Percentiles rank a stretch among this genome's conserved stretches.
phyloP scores from a whole-genome alignment of 345 rosid genomes.

The Salix arbutifolia region DNA sequence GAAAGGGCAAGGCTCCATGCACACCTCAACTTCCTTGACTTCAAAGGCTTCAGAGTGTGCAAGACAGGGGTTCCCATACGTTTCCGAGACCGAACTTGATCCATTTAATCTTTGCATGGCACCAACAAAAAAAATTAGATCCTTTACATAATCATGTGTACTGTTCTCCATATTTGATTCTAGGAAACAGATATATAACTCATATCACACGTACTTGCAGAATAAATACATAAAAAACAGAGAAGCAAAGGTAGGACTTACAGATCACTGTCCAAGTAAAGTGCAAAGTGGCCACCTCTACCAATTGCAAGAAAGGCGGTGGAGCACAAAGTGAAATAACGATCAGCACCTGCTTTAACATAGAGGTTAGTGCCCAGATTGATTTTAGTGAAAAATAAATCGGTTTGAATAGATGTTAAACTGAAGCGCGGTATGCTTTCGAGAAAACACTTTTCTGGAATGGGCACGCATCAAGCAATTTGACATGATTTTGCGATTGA shows the following conservation, averaged over 20 bases:
- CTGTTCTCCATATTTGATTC: neutral
- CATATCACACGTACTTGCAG: neutral
- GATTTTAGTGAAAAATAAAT: neutral
- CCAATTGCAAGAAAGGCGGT: conserved; percentile 79
- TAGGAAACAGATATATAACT: neutral
- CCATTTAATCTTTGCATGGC: conserved; percentile 57
- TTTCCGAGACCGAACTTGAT: conserved; percentile 88
- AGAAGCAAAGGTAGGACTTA: conserved; percentile 28
- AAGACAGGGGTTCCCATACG: conserved; percentile 89
- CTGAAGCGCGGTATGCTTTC: neutral
- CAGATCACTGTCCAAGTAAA: conserved; percentile 87
- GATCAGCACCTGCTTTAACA: conserved; percentile 68
- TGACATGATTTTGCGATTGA: neutral
- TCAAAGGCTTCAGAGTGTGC: conserved; percentile 75
- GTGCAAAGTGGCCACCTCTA: conserved; percentile 93
- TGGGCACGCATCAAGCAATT: neutral
- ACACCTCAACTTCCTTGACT: conserved; percentile 90
- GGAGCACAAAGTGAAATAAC: conserved; percentile 86
- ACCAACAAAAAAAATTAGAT: neutral
- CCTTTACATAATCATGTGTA: neutral
- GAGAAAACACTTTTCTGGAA: neutral
- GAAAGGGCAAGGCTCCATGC: neutral
- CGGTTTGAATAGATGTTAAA: neutral
- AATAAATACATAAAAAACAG: neutral
- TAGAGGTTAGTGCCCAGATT: conserved; percentile 13